phyloP scores from a whole-genome alignment of 2,329 filamentous ascomycete genomes.

The Fusarium lateritium region DNA sequence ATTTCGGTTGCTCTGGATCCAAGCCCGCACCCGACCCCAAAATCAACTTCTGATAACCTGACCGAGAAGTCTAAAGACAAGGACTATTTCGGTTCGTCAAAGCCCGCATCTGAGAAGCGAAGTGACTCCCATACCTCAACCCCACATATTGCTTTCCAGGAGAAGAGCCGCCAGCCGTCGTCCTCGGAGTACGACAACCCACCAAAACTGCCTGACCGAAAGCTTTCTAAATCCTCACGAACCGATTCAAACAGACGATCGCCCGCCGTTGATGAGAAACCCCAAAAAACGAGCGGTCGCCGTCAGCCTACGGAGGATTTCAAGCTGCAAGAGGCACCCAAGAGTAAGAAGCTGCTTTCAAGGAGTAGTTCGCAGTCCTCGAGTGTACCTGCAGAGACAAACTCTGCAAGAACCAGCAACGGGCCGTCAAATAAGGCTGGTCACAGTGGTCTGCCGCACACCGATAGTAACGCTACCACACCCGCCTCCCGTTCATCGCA shows the following conservation, averaged over 20 bases:
- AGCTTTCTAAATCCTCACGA: slow-evolving; percentile 64
- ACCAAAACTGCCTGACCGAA: slow-evolving; percentile 60
- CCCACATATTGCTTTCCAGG: slow-evolving; percentile 93
- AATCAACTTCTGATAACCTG: slow-evolving; percentile 65
- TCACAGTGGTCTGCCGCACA: slow-evolving; percentile 48
- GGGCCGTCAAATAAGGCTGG: slow-evolving; percentile 50
- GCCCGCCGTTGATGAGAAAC: slow-evolving; percentile 57
- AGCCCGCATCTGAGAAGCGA: slow-evolving; percentile 62
- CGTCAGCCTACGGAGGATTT: slow-evolving; percentile 71
- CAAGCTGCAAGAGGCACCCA: slow-evolving; percentile 86
- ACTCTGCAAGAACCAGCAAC: slow-evolving; percentile 55
- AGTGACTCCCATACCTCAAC: slow-evolving; percentile 71
- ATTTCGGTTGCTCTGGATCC: slow-evolving; percentile 84
- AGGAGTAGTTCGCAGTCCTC: slow-evolving; percentile 63
- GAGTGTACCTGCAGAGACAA: slow-evolving; percentile 55
- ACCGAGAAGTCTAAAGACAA: slow-evolving; percentile 66
- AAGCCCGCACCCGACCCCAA: slow-evolving; percentile 72
- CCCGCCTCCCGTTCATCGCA: slow-evolving; percentile 67
- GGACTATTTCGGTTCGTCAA: slow-evolving; percentile 71
- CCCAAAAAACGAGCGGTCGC: slow-evolving; percentile 54
- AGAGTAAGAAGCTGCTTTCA: slow-evolving; percentile 66
- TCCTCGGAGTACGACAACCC: slow-evolving; percentile 68
- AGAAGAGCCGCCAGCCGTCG: slow-evolving; percentile 76
- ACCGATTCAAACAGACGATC: slow-evolving; percentile 52
- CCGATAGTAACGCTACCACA: slow-evolving; percentile 55